Evolutionary conservation across 1,139 yeast species (phyloP), one percentile per base, ranked within the genome.

Genomic region (Debaryomycetaceae sp.): DNA sequence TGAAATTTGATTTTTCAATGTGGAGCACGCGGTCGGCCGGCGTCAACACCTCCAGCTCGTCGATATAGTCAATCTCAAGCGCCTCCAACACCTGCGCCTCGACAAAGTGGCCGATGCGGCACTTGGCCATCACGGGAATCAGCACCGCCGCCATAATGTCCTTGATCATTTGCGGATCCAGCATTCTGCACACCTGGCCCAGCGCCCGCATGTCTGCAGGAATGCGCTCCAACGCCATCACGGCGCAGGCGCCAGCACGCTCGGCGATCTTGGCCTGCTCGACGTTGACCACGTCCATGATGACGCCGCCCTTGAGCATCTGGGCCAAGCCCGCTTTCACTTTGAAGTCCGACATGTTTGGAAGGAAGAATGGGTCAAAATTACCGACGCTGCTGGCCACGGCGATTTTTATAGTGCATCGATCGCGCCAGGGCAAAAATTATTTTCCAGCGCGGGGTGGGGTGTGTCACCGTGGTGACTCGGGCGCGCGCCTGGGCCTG

Each of bases 181-280:
- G 77, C 95, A 84, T 84, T 49, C 95, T 72, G 40, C 93, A 84
- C 30, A 84, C 94, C 40, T 83, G 83, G 31, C 93, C 91, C 33
- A 83, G 76, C 38, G 78, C 80, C 48, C 94, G 71, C 76, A 84
- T 83, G 51, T 84, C 94, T 11, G 94, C 89, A 15, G 95, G 95
- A 35, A 84, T 85, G 46, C 83, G 66, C 58, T 84, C 95, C 44
- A 84, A 67, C 3, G 94, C 95, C 94, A 83, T 84, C 23, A 84
- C 95, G 8, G 95, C 93, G 61, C 86, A 81, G 9, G 95, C 95
- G 39, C 95, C 95, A 2, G 94, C 91, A 37, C 62, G 68, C 56
- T 84, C 93, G 19, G 95, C 95, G 39, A 84, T 75, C 28, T 43
- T 46, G 16, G 74, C 74, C 44, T 66, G 73, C 41, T 66, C 73